phyloP scores from a whole-genome alignment of 2,329 filamentous ascomycete genomes.

The Colletotrichum sansevieriae region DNA sequence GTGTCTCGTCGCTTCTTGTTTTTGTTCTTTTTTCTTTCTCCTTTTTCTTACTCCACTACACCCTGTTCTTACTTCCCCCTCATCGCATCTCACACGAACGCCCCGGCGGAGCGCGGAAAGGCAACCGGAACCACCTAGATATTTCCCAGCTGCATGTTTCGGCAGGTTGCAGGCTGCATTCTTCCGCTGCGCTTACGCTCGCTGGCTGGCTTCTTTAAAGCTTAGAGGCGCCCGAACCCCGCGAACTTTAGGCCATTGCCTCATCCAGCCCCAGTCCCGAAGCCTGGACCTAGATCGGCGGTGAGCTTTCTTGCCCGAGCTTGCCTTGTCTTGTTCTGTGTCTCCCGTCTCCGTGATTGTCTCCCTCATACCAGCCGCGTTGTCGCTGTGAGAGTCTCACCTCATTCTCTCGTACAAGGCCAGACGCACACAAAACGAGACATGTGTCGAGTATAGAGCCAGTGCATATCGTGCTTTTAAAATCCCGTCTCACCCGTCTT shows the following conservation, averaged over 20 bases:
- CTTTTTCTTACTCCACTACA: constrained; percentile 19
- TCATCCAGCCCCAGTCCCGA: constrained; percentile 35
- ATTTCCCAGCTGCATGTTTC: constrained; percentile 29
- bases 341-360: constrained; percentile 25
- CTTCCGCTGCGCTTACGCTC: constrained; percentile 20
- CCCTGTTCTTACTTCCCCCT: constrained; percentile 8
- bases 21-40: not conserved
- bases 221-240: constrained; percentile 32
- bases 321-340: constrained; percentile 9
- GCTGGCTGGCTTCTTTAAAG: constrained; percentile 21
- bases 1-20: constrained; percentile 8
- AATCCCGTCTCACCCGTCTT: constrained; percentile 2
- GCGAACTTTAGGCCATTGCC: constrained; percentile 35
- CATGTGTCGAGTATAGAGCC: constrained; percentile 36
- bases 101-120: constrained; percentile 31
- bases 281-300: constrained; percentile 32
- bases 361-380: constrained; percentile 25
- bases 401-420: constrained; percentile 10
- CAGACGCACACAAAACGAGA: constrained; percentile 7
- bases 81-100: constrained; percentile 26
- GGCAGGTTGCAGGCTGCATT: constrained; percentile 37
- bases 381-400: constrained; percentile 32
- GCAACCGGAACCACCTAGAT: constrained; percentile 11
- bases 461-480: constrained; percentile 33
- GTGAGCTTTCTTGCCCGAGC: constrained; percentile 34